These are phyloP conservation scores for Pilasporangium apinafurcum DNA, from an alignment of 352 stramenopile genomes.

Conservation along the genomic window DNA sequence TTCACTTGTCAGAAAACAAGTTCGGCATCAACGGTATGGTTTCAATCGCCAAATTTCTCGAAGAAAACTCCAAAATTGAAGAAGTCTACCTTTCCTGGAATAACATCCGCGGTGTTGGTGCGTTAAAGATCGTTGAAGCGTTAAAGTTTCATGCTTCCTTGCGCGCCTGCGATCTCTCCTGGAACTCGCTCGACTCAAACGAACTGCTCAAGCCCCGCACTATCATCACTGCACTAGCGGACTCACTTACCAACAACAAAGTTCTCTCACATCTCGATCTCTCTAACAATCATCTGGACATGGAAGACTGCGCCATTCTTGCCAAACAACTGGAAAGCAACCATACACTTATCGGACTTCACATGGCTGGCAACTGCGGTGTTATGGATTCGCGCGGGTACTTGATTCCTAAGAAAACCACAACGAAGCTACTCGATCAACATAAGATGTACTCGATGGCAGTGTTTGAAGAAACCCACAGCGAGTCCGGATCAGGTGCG, in stretches of 20 bases:
- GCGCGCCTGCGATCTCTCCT: conserved; percentile 66
- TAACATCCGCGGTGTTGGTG: conserved; percentile 56
- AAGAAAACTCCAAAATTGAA: conserved; percentile 70
- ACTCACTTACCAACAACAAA: conserved; percentile 75
- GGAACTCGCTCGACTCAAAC: conserved; percentile 65
- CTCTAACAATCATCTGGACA: conserved; percentile 64
- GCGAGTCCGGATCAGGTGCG: conserved; percentile 37
- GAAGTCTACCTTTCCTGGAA: conserved; percentile 78
- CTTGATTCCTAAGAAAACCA: conserved; percentile 36
- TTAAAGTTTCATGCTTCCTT: conserved; percentile 71
- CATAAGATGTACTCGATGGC: conserved; percentile 77
- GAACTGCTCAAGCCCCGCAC: conserved; percentile 30
- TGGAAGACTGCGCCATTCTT: conserved; percentile 51
- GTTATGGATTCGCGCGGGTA: conserved; percentile 63
- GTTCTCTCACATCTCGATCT: conserved; percentile 61
- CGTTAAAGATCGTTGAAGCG: conserved; percentile 64
- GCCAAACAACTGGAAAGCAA: conserved; percentile 61
- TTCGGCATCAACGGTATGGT: conserved; percentile 57
- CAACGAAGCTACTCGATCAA: conserved; percentile 43
- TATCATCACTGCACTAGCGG: conserved; percentile 44
- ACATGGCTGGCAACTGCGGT: conserved; percentile 74
- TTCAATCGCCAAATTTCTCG: conserved; percentile 60
- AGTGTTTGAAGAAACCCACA: conserved; percentile 65
- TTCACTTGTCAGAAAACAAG: conserved; percentile 72
- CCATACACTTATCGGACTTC: conserved; percentile 63